Conservation (phyloP, 306 rosid species). For the Coriaria nepalensis region DNA sequence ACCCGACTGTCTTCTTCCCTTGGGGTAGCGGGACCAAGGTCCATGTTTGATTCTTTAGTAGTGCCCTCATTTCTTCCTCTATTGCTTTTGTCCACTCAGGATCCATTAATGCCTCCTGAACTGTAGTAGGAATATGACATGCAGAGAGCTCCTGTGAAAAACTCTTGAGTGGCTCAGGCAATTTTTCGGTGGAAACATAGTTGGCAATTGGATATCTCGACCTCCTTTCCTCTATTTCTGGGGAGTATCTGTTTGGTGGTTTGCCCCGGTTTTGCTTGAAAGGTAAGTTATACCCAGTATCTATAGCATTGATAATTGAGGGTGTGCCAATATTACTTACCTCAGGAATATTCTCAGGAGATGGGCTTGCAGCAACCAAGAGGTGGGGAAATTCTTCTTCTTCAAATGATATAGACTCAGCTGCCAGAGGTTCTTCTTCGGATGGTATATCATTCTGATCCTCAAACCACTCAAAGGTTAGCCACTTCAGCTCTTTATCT, state of each 20-base stretch:
- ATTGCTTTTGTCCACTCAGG: neutral
- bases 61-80: neutral
- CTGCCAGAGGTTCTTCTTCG: too few relatives aligned
- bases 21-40: neutral
- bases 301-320: too few relatives aligned
- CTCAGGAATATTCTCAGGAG: too few relatives aligned
- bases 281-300: too few relatives aligned
- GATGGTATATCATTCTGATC: too few relatives aligned
- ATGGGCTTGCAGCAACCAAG: too few relatives aligned
- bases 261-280: neutral
- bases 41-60: neutral
- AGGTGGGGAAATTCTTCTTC: too few relatives aligned
- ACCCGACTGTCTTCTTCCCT: neutral
- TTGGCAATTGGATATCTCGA: neutral
- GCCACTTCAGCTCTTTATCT: too few relatives aligned
- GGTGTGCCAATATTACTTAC: too few relatives aligned
- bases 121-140: neutral
- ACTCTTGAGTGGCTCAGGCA: neutral
- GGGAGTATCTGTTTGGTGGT: neutral
- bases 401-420: too few relatives aligned
- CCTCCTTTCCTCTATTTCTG: neutral
- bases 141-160: neutral
- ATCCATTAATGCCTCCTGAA: neutral
- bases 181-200: neutral
- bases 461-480: too few relatives aligned